Evolutionary conservation across 1,284 basidiomycete species (phyloP).

Genomic region (Somion occarium): DNA sequence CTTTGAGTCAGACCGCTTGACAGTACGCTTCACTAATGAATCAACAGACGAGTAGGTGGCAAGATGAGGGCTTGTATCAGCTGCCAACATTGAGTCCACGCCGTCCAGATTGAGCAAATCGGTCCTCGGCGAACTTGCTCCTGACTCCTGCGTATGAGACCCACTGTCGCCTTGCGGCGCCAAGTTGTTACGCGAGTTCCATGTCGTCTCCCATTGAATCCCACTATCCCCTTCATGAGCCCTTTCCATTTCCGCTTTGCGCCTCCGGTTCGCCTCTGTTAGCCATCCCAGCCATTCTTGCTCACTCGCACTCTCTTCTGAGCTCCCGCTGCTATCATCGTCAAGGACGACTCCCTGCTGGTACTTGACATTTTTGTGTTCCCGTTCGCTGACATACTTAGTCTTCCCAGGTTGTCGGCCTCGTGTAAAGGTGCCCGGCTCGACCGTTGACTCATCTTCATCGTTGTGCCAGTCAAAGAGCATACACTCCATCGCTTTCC

Average conservation of each 20-base stretch:
- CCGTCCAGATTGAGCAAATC: neutral
- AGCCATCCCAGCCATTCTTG: slow-evolving; percentile 60
- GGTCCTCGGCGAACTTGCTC: neutral
- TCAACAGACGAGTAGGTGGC: slow-evolving; percentile 26
- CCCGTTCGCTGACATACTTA: slow-evolving; percentile 4
- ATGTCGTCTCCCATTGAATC: slow-evolving; percentile 7
- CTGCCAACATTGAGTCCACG: neutral
- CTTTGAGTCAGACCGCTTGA: slow-evolving; percentile 16
- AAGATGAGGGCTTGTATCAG: slow-evolving; percentile 14
- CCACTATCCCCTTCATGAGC: neutral
- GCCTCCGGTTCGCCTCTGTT: slow-evolving; percentile 39
- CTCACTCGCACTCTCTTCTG: slow-evolving; percentile 41
- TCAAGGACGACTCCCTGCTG: slow-evolving; percentile 15
- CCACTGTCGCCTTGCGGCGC: neutral
- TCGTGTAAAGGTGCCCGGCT: slow-evolving; percentile 3
- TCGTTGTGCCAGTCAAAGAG: slow-evolving; percentile 31
- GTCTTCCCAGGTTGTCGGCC: slow-evolving; percentile 4
- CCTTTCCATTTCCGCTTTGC: neutral
- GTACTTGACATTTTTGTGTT: neutral
- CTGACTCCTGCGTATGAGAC: slow-evolving; percentile 1
- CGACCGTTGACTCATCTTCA: slow-evolving; percentile 7
- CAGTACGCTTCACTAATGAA: slow-evolving; percentile 20
- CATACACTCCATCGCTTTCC: slow-evolving; percentile 45
- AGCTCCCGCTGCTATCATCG: slow-evolving; percentile 21
- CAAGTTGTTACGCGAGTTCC: slow-evolving; percentile 2